Conservation (phyloP, 768 basidiomycete species). For the Termitomyces sp. region DNA sequence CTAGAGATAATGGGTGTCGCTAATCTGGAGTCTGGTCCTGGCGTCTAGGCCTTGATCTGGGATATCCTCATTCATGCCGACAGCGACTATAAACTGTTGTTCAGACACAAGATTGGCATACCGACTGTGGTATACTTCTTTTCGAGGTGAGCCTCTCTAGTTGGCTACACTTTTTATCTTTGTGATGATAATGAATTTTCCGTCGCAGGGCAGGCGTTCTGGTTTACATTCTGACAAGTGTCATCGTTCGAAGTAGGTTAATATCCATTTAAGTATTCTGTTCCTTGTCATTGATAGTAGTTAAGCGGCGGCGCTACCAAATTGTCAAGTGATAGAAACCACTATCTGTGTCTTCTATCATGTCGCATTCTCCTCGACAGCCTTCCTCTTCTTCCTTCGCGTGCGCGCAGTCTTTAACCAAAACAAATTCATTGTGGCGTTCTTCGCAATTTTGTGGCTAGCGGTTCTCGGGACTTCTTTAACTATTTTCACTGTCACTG, state of each 20-base stretch:
- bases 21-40: background rate
- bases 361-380: slow-evolving; percentile 24
- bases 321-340: slow-evolving; percentile 23
- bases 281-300: background rate
- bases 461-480: slow-evolving; percentile 24
- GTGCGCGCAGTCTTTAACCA: slow-evolving; percentile 30
- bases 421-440: slow-evolving; percentile 17
- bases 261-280: too few species aligned
- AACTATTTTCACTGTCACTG: slow-evolving; percentile 25
- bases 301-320: slow-evolving; percentile 17
- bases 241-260: slow-evolving; percentile 22
- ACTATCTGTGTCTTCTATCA: slow-evolving; percentile 22
- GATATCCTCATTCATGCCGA: slow-evolving; percentile 27
- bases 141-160: slow-evolving; percentile 25
- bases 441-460: slow-evolving; percentile 31
- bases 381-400: slow-evolving; percentile 32
- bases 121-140: slow-evolving; percentile 28
- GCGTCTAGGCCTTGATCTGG: slow-evolving; percentile 28
- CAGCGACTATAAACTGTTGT: slow-evolving; percentile 26
- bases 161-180: background rate
- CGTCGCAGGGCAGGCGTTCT: slow-evolving; percentile 20
- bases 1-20: background rate
- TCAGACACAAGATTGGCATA: slow-evolving; percentile 15
- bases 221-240: slow-evolving; percentile 20
- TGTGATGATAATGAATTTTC: background rate